Conservation (phyloP, 2,329 filamentous ascomycete genomes). For the Karstenula rhodostoma region DNA sequence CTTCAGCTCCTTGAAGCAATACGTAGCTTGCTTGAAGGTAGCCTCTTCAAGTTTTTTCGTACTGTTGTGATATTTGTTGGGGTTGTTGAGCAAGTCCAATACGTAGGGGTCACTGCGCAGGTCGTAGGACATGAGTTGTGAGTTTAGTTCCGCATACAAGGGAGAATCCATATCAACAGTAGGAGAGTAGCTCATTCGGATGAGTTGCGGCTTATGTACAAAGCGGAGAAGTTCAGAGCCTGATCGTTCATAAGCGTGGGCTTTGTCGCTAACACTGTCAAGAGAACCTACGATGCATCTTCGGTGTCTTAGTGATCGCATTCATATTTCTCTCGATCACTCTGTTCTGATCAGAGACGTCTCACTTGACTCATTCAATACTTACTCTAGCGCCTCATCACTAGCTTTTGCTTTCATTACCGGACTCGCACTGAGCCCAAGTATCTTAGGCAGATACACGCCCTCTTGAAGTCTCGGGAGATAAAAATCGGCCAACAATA, state of each 20-base stretch:
- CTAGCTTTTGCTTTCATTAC: constrained; percentile 66
- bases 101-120: constrained; percentile 52
- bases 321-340: constrained; percentile 74
- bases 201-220: constrained; percentile 71
- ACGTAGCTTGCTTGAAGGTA: constrained; percentile 46
- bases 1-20: constrained; percentile 50
- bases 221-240: constrained; percentile 70
- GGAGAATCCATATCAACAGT: constrained; percentile 9
- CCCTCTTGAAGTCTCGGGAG: constrained; percentile 53
- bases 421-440: constrained; percentile 84
- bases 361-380: not conserved
- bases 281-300: constrained; percentile 61
- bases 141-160: constrained; percentile 27
- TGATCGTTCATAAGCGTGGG: not conserved
- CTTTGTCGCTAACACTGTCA: not conserved
- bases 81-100: constrained; percentile 37
- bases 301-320: constrained; percentile 74
- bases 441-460: constrained; percentile 65
- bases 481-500: constrained; percentile 79
- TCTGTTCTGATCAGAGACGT: constrained; percentile 38
- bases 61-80: constrained; percentile 31
- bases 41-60: constrained; percentile 36
- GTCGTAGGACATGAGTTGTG: constrained; percentile 39
- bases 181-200: constrained; percentile 46
- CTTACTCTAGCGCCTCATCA: constrained; percentile 59